Base-by-base conservation (phyloP, 1,284 basidiomycete species). In the Ceratobasidium sp. region DNA sequence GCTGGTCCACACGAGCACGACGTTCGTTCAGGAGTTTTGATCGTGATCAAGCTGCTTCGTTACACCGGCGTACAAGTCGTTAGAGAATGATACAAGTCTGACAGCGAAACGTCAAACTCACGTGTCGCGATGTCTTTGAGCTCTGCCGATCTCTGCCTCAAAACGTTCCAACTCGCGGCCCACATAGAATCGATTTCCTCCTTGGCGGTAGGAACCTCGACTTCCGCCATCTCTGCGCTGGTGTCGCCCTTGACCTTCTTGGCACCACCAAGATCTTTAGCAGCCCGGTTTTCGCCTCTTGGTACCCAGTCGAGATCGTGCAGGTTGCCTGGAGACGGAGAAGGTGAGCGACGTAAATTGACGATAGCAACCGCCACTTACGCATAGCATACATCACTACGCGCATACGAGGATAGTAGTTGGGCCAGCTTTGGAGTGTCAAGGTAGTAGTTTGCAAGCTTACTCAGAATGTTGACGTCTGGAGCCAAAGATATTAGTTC, bases 371-470 rank as follows among this genome's bases (percentile, higher is more conserved):
- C 32, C 37, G 25, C n/a, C 83, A 80, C 76, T 96, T 95, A 85
- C 94, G 96, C 91, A 96, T 95, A 62, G 93, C 91, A 82, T 94
- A 95, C 90, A 93, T 94, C 92, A 94, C 89, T n/a, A n/a, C n/a
- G n/a, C n/a, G n/a, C n/a, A n/a, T 89, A 25, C 56, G 32, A 40
- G 1, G 62, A 40, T 49, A 37, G 13, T 34, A 62, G 82, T n/a
- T 17, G 15, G 13, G 7, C 7, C 6, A 13, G 6, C 13, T 6
- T 7, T 13, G 43, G 43, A 44, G 43, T 46, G 40, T 9, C 4
- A 59, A 64, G 13, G 6, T 52, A 34, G 40, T 61, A 29, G 7
- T 5, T 43, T n/a, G n/a, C n/a, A n/a, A n/a, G 80, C 86, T 80
- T 80, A 90, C 89, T 94, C 79, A 96, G 85, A 81, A 96, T 95